Conservation (phyloP, 2,329 filamentous ascomycete genomes). For the Aureobasidium sp. region DNA sequence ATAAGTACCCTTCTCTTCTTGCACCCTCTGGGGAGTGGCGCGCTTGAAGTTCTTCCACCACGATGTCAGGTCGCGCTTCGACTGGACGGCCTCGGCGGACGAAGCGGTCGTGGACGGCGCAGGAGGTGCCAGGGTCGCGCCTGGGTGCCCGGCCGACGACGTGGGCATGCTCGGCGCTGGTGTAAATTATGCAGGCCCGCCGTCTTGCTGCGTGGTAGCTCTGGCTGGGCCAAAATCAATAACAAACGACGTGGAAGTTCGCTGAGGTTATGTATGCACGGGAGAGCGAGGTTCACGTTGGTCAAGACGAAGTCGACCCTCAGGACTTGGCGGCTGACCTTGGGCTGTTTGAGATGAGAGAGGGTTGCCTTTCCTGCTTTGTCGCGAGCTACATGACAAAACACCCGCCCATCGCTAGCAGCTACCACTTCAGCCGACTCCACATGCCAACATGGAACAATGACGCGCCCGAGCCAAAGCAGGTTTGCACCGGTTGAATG, state of each 20-base stretch:
- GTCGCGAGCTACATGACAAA: not conserved
- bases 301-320: slow-evolving; percentile 4
- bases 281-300: not conserved
- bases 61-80: slow-evolving; percentile 79
- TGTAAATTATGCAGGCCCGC: slow-evolving; percentile 12
- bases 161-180: slow-evolving; percentile 29
- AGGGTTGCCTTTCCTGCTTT: not conserved
- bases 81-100: slow-evolving; percentile 62
- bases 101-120: slow-evolving; percentile 29
- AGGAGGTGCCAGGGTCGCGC: slow-evolving; percentile 14
- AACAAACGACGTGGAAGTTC: not conserved
- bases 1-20: slow-evolving; percentile 55
- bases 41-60: slow-evolving; percentile 97
- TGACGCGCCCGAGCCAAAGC: slow-evolving; percentile 6
- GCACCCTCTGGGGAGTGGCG: slow-evolving; percentile 50
- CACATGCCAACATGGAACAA: not conserved
- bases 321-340: not conserved
- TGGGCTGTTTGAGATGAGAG: not conserved
- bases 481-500: slow-evolving; percentile 7
- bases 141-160: slow-evolving; percentile 29
- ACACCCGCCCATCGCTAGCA: not conserved
- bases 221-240: slow-evolving; percentile 5
- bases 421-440: not conserved
- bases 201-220: slow-evolving; percentile 4
- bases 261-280: slow-evolving; percentile 2